Evolutionary conservation across 1,284 basidiomycete species (phyloP).

Genomic region (Boletellus deceptivus): DNA sequence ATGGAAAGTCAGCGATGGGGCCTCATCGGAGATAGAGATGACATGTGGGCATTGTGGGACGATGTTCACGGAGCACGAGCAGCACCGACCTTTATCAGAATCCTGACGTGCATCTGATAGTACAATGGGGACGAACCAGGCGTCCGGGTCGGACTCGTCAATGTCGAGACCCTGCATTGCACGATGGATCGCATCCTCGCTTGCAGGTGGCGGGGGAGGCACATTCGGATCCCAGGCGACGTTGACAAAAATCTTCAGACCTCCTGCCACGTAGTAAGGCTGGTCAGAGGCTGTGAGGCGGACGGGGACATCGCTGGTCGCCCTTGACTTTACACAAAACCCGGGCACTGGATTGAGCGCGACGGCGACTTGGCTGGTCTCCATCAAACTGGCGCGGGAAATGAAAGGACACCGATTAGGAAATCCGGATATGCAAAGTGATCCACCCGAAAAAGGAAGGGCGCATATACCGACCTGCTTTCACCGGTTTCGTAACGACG

Average conservation of each 20-base stretch:
- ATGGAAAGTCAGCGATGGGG: slow-evolving; percentile 3
- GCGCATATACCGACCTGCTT: not conserved
- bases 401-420: slow-evolving; percentile 6
- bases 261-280: slow-evolving; percentile 38
- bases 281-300: slow-evolving; percentile 8
- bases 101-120: slow-evolving; percentile 63
- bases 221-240: slow-evolving; percentile 65
- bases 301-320: slow-evolving; percentile 16
- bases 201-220: slow-evolving; percentile 60
- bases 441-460: slow-evolving; percentile 4
- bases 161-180: slow-evolving; percentile 53
- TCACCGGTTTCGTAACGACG: too few relatives aligned
- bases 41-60: not conserved
- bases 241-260: slow-evolving; percentile 69
- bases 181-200: slow-evolving; percentile 51
- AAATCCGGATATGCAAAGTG: slow-evolving; percentile 4
- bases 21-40: slow-evolving; percentile 6
- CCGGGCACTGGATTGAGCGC: slow-evolving; percentile 30
- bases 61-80: slow-evolving; percentile 6
- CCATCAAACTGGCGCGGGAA: slow-evolving; percentile 19
- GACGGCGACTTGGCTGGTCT: slow-evolving; percentile 20
- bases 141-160: slow-evolving; percentile 36
- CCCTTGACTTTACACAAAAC: slow-evolving; percentile 33
- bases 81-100: slow-evolving; percentile 62
- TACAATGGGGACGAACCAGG: slow-evolving; percentile 68